Conservation (phyloP, 148 eudicot species). For the Dianthus caryophyllus region DNA sequence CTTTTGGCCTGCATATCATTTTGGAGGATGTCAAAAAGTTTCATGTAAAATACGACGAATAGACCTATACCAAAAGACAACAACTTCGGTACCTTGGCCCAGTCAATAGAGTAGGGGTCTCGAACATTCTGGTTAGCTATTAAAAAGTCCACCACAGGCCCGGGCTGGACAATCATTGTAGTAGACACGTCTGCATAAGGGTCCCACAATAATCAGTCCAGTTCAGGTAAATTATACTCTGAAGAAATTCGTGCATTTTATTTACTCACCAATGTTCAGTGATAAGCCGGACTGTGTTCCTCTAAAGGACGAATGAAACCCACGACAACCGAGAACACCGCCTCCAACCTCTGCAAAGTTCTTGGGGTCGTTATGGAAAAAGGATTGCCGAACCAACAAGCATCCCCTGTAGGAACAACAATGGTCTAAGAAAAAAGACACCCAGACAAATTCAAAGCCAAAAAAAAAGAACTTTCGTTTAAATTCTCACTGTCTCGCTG, state of each 20-base stretch:
- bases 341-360: constrained; percentile 74
- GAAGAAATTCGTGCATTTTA: neutral
- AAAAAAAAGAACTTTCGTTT: neutral
- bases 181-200: constrained; percentile 50
- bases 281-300: constrained; percentile 76
- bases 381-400: constrained; percentile 74
- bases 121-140: constrained; percentile 66
- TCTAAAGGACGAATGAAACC: constrained; percentile 79
- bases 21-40: neutral
- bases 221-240: neutral
- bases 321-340: constrained; percentile 77
- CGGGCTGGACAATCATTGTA: constrained; percentile 79
- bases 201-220: neutral
- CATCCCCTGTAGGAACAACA: constrained; percentile 50
- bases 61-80: neutral
- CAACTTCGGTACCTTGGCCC: constrained; percentile 51
- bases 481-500: constrained; percentile 68
- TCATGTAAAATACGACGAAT: neutral
- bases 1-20: constrained; percentile 54
- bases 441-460: neutral
- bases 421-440: constrained; percentile 3
- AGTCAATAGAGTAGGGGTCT: constrained; percentile 62
- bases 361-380: constrained; percentile 60
- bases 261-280: constrained; percentile 59
- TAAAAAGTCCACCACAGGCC: constrained; percentile 64